phyloP scores from a whole-genome alignment of 345 rosid genomes.

The Clarkia xantiana region DNA sequence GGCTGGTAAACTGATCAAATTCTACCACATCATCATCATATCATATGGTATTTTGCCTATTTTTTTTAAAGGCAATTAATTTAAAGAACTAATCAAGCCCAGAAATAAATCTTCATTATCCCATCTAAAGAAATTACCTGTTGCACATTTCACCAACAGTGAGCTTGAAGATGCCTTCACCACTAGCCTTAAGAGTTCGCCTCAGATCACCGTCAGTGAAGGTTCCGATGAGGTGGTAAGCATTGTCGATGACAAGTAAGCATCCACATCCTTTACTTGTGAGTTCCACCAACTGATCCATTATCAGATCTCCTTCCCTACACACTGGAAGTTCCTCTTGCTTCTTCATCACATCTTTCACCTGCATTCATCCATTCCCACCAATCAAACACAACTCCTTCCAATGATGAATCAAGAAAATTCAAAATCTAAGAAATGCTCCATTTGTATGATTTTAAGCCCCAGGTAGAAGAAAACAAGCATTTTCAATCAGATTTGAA shows the following conservation, averaged over 20 bases:
- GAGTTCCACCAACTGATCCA: constrained; percentile 89
- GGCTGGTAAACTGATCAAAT: no score
- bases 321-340: constrained; percentile 83
- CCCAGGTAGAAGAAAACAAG: no score
- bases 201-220: constrained; percentile 94
- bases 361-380: constrained; percentile 23
- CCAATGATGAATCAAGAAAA: not conserved
- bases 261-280: constrained; percentile 95
- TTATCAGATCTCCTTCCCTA: constrained; percentile 74
- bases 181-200: constrained; percentile 76
- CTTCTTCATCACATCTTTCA: constrained; percentile 85
- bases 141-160: constrained; percentile 91
- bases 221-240: constrained; percentile 59
- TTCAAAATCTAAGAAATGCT: not conserved
- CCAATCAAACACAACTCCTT: not conserved
- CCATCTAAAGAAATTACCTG: constrained; percentile 27
- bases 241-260: constrained; percentile 62
- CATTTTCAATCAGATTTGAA: no score
- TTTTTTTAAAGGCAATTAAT: not conserved
- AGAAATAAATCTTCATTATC: not conserved
- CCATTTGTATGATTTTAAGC: not conserved
- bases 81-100: no score
- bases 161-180: constrained; percentile 85
- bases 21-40: no score
- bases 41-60: not conserved